Evolutionary conservation across 768 basidiomycete species (phyloP), one percentile per base, ranked within the genome.

Genomic region (Coprinopsis cinerea): DNA sequence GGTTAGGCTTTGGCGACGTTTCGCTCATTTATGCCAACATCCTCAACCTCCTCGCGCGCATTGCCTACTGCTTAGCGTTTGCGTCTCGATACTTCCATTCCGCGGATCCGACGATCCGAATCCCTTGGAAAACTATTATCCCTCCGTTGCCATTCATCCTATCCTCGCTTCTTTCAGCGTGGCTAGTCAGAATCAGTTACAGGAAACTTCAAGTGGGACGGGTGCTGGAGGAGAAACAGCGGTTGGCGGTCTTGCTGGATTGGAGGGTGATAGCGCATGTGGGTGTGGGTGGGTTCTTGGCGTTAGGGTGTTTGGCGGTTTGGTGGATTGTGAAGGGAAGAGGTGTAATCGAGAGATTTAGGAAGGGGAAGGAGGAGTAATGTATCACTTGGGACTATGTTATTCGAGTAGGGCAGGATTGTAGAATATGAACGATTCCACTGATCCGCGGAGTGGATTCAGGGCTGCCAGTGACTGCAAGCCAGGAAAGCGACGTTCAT

Each of bases 1-100:
- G 67, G 37, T 43, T 74, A 23, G 64, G 70, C 22, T 58, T 80
- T 22, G 85, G 83, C 26, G 90, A 91, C 56, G 71, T 75, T 0
- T 81, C 82, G 5, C 71, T 89, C 27, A 84, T 92, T 2, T 88
- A 82, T 58, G 85, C 84, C 52, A 92, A 93, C 58, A 81, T 85
- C 52, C 61, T 75, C 56, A 87, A 85, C 60, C 72, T 88, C 53
- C 64, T 71, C 0, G 73, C 75, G 4, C 74, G 89, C 14, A 85
- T 87, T 34, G 57, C 68, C 23, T 90, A 87, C 61, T 77, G 78
- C 35, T 65, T 74, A 51, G 56, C 57, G 28, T 89, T 84, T 60
- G 65, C 69, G 13, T 59, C 60, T 3, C 52, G 52, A 1, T 89
- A 73, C 61, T 87, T 82, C 65, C 9, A 37, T 37, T 53, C 30